Conservation (phyloP, 345 rosid genomes). For the Arabidopsis thaliana region TAIR10.1 NC_003074.8:964001-964500, state of each 20-base stretch:
- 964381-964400: constrained; percentile 4
- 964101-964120: constrained; percentile 80
- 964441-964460: constrained; percentile 18
- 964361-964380: constrained; percentile 1
- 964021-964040: constrained; percentile 84
- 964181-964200: constrained; percentile 87
- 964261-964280: not conserved
- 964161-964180: constrained; percentile 99
- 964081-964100: constrained; percentile 94
- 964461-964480: not conserved
- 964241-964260: constrained; percentile 9
- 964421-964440: not conserved
- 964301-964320: constrained; percentile 1
- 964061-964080: constrained; percentile 70
- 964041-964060: constrained; percentile 92
- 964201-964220: constrained; percentile 11
- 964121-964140: constrained; percentile 88
- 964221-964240: not conserved
- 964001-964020: constrained; percentile 98
- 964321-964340: not conserved
- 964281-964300: constrained; percentile 7
- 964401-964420: not conserved
- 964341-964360: constrained; percentile 19
- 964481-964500: constrained; percentile 61
- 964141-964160: constrained; percentile 99